Base-by-base conservation (phyloP, 1,139 yeast genomes). In the Protomyces pachydermus region DNA sequence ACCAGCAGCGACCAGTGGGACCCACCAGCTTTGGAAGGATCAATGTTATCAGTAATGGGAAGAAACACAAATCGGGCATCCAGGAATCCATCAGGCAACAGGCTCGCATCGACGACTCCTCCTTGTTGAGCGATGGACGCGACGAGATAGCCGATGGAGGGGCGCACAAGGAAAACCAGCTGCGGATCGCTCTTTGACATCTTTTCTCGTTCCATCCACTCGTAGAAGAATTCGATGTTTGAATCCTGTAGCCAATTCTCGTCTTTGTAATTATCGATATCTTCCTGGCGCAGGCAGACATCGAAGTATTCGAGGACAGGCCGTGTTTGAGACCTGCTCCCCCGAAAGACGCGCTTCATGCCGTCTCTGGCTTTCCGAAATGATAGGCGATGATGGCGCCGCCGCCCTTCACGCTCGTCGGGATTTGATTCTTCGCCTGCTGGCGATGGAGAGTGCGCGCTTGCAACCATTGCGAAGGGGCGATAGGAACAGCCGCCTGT, bases 1-100 rank as follows among this genome's bases (percentile, higher is more conserved):
- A 82, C 79, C 35, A 81, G 73, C 35, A 83, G 71, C 2, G 85
- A 81, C 86, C 86, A 83, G 70, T 83, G 86, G 1, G 79, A 76
- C 1, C 86, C 86, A 3, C 84, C 82, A 60, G 79, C 84, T 3
- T 78, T 79, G 1, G 71, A 68, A 14, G 79, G 77, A 66, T 82
- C 83, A 28, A 76, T 79, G 67, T 80, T 81, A 69, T 82, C 84
- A 69, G 82, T 82, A 10, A 82, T 74, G 0, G 86, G 85, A 60
- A 82, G 69, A 65, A 82, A 81, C 0, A 82, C 72, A 67, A 80
- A 80, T 35, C 76, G 73, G 2, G 82, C 75, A 2, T 73, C 69
- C 10, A 75, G 75, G 6, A 81, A 66, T 16, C 54, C 58, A 0
- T 76, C 72, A 0, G 84, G 84, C 39, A 82, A 70, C 2, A 79